A percentile compares a stretch with the other conserved stretches of the same genome.
These are phyloP conservation scores for Aechmea fasciata DNA, from an alignment of 176 grass and related monocot genomes.

Conservation along the genomic window DNA sequence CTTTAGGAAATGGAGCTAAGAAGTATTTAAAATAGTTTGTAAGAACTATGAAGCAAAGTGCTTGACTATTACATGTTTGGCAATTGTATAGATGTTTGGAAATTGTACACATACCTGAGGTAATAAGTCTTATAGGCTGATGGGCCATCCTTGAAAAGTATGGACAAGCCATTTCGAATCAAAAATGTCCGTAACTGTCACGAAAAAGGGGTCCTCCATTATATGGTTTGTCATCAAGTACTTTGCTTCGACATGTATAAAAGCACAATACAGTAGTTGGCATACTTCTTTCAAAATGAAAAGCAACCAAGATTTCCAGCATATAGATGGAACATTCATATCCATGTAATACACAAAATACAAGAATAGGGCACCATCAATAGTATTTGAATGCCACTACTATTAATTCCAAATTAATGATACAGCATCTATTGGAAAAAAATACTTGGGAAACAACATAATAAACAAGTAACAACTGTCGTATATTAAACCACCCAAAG, in stretches of 20 bases:
- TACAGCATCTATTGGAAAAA: too few relatives aligned
- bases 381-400: too few relatives aligned
- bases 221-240: not conserved
- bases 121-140: conserved; percentile 91
- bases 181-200: conserved; percentile 91
- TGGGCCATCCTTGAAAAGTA: conserved; percentile 85
- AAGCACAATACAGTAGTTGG: not conserved
- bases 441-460: too few relatives aligned
- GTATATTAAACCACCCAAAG: not conserved
- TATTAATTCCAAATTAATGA: too few relatives aligned
- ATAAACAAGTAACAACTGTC: too few relatives aligned
- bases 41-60: too few relatives aligned
- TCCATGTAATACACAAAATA: too few relatives aligned
- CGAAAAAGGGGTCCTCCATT: not conserved
- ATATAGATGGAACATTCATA: too few relatives aligned
- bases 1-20: not conserved
- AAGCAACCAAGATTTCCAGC: not conserved
- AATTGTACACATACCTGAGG: conserved; percentile 45
- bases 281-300: not conserved
- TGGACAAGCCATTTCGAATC: conserved; percentile 87
- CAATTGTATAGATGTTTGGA: not conserved
- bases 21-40: not conserved
- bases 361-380: too few relatives aligned
- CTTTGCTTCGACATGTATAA: not conserved
- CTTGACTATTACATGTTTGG: not conserved